Base-by-base conservation (phyloP, 305 asterid species). In the Solanum aculeatissimum region DNA sequence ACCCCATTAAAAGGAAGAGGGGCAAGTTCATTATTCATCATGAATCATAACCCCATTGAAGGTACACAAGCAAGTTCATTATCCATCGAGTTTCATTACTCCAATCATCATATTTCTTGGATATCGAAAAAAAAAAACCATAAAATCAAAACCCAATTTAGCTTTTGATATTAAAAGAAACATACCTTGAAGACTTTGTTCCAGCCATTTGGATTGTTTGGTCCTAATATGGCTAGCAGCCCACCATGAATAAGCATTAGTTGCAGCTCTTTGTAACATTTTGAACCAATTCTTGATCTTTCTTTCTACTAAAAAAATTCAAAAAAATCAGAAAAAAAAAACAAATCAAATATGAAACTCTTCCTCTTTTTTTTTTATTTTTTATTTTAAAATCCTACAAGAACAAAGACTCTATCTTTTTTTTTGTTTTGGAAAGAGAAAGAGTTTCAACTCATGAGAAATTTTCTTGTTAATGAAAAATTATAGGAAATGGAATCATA, bases 201-300 rank as follows among this genome's bases (percentile, higher is more conserved):
- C 91, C 27, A 90, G 86, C 92, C 92, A 90, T 90, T 90, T 90
- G 9, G 92, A 90, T 83, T 90, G 92, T 83, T 90, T 90, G 32
- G 92, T 90, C 63, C 92, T 86, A 32, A 90, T 87, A 86, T 90
- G 92, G 88, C 92, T 89, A 60, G 91, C 92, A 90, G 90, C 88
- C 92, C 92, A 90, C 92, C 92, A 89, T 86, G 92, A 90, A 87
- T 90, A 89, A 60, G 91, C 92, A 87, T 90, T 90, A 81, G 87
- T 89, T 58, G 92, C 89, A 43, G 91, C 92, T 87, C 91, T 90
- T 1, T 90, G 89, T 87, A 89, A 90, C 92, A 90, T 88, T 55
- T 45, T 83, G 65, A 29, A 77, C 82, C 82, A 77, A 77, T 51
- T 77, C 82, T 77, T 77, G 82, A 77, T 51, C 45, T 51, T 18